Base-by-base conservation (phyloP, 2,329 filamentous ascomycete species). In the Xylariomycetidae sp. region DNA sequence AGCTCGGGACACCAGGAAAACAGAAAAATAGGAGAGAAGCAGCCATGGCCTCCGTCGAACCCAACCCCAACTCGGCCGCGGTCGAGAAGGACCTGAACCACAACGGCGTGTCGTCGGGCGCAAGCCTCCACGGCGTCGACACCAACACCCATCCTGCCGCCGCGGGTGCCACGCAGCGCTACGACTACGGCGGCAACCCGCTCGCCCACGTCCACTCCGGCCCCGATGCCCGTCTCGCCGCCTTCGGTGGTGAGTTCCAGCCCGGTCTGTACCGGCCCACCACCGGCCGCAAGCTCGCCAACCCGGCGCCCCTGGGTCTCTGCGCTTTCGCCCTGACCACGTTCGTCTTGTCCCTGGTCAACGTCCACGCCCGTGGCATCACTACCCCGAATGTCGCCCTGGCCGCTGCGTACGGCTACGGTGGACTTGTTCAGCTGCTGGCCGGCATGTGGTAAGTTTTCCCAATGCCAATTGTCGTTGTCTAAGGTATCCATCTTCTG, bases 361-460 rank as follows among this genome's bases (percentile, higher is more conserved):
- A 90, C 65, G 68, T 86, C 59, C 67, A 74, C 33, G 65, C 79
- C 3, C 72, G 78, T 10, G 70, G 68, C 37, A 65, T 88, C 35
- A 59, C 60, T 2, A 57, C 55, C 3, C 79, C 82, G 29, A 82
- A 78, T 54, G 72, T 90, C 35, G 77, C 82, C 27, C 68, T 88
- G 8, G 74, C 76, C 10, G 62, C 82, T 12, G 82, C 83, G 5
- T 81, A 82, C 47, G 84, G 73, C 16, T 89, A 89, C 56, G 85
- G 85, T 50, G 85, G 84, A 49, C 67, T 88, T 12, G 76, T 89
- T 25, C 85, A 92, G 65, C 68, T 90, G 31, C 66, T 86, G 15
- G 82, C 85, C 45, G 85, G 85, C 65, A 92, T 90, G 85, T 92
- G 85, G 85, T 87, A 72, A 59, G 75, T 69, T 12, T 23, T n/a